These are phyloP conservation scores for Millerago galiae DNA, from an alignment of 805 yeast species.

Conservation along the genomic window DNA sequence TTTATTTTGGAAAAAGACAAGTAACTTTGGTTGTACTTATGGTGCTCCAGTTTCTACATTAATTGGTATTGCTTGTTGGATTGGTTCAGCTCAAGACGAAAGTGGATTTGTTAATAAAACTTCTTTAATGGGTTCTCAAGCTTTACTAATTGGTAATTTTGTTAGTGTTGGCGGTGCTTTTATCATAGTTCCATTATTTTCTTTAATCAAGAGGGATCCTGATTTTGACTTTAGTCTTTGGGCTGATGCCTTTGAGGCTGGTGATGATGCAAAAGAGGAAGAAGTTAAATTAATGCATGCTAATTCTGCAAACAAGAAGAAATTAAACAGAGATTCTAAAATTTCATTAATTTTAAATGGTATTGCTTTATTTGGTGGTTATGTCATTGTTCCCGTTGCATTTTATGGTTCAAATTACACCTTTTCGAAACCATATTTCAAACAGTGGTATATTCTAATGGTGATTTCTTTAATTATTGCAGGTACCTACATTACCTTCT, in stretches of 20 bases:
- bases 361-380: constrained; percentile 25
- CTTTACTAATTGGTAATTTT: constrained; percentile 19
- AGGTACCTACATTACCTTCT: constrained; percentile 29
- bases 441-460: constrained; percentile 31
- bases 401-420: constrained; percentile 30
- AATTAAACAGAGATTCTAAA: constrained; percentile 30
- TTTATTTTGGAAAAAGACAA: constrained; percentile 26
- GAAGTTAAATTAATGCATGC: constrained; percentile 25
- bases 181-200: constrained; percentile 27
- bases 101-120: constrained; percentile 17
- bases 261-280: constrained; percentile 30
- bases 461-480: constrained; percentile 32
- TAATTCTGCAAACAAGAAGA: constrained; percentile 16
- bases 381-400: constrained; percentile 27
- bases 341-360: constrained; percentile 36
- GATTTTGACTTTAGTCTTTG: constrained; percentile 21
- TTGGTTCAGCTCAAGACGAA: constrained; percentile 17
- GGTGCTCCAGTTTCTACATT: constrained; percentile 23
- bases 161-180: constrained; percentile 20
- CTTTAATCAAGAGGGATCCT: constrained; percentile 17
- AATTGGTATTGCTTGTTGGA: constrained; percentile 23
- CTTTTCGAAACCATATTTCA: constrained; percentile 30
- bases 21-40: constrained; percentile 15
- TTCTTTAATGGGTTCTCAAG: constrained; percentile 13
- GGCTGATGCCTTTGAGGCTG: constrained; percentile 22